phyloP scores from a whole-genome alignment of 2,329 filamentous ascomycete species.

The Raffaelea deltoideospora region DNA sequence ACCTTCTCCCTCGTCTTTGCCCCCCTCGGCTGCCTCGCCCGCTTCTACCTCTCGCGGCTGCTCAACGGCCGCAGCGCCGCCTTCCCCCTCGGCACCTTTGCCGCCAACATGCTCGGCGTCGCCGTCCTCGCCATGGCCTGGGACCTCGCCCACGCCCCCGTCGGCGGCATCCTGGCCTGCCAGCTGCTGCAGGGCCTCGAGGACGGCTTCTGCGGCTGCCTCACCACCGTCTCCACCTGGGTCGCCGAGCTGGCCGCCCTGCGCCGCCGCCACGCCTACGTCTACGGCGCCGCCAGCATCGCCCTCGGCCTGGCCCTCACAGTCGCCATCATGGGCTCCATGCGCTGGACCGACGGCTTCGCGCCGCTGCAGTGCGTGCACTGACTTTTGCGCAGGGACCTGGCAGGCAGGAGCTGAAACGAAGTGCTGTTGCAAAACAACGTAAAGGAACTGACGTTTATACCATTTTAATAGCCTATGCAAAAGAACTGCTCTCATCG shows the following conservation, averaged over 20 bases:
- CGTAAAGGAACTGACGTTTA: too few relatives aligned
- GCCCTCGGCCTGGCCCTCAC: background rate
- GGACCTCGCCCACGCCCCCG: constrained; percentile 56
- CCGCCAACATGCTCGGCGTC: constrained; percentile 66
- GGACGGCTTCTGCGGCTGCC: constrained; percentile 53
- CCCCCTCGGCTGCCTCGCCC: constrained; percentile 58
- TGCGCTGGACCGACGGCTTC: constrained; percentile 54
- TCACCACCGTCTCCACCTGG: constrained; percentile 48
- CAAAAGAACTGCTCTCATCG: too few relatives aligned
- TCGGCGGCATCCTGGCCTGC: constrained; percentile 42
- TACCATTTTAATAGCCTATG: too few relatives aligned
- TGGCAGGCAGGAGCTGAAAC: too few relatives aligned
- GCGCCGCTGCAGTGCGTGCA: constrained; percentile 22
- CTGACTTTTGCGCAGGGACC: too few relatives aligned
- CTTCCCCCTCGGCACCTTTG: constrained; percentile 80
- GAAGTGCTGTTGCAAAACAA: too few relatives aligned
- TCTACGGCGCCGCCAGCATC: background rate
- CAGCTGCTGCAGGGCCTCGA: constrained; percentile 46
- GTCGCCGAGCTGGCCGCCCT: constrained; percentile 2
- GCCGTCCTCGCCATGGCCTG: constrained; percentile 60
- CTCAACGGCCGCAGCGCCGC: constrained; percentile 52
- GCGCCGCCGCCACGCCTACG: constrained; percentile 1
- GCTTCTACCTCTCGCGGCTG: constrained; percentile 56
- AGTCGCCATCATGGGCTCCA: constrained; percentile 41
- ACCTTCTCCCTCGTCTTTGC: constrained; percentile 71